phyloP scores from a whole-genome alignment of 495 filamentous ascomycete genomes.

The Talaromyces liani region DNA sequence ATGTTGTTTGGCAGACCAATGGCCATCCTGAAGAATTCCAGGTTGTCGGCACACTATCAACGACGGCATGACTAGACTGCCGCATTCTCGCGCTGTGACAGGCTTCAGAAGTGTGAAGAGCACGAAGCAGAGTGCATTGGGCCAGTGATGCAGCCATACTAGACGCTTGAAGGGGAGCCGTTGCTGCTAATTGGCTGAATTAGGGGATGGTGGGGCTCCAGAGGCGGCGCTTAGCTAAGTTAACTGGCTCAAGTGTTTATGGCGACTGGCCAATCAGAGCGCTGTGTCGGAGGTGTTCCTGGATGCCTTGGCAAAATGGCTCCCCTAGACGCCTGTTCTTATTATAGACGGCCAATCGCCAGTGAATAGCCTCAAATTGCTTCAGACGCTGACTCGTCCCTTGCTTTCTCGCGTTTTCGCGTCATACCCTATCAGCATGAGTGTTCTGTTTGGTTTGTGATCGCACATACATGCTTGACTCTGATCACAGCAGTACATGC shows the following conservation, averaged over 20 bases:
- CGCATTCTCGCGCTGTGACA: neutral
- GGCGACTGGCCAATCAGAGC: neutral
- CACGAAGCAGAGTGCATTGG: constrained; percentile 3
- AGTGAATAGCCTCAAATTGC: neutral
- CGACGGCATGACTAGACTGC: neutral
- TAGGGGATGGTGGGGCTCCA: neutral
- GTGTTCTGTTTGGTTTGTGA: neutral
- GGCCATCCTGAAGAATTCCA: constrained; percentile 8
- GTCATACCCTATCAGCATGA: neutral
- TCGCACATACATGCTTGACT: neutral
- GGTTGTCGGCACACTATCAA: constrained; percentile 1
- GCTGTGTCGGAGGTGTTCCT: neutral
- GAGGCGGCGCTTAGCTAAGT: constrained; percentile 2
- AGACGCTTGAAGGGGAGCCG: neutral
- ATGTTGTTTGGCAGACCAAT: constrained; percentile 1
- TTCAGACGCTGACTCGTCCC: neutral
- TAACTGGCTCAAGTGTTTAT: neutral
- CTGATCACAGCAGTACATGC: neutral
- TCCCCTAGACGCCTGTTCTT: neutral
- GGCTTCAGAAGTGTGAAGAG: neutral
- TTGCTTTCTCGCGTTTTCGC: neutral
- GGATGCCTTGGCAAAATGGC: neutral
- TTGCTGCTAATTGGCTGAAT: neutral
- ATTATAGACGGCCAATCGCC: neutral
- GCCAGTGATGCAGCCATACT: neutral